Evolutionary conservation across 2,329 filamentous ascomycete genomes (phyloP).

Genomic region (Seiridium cupressi): DNA sequence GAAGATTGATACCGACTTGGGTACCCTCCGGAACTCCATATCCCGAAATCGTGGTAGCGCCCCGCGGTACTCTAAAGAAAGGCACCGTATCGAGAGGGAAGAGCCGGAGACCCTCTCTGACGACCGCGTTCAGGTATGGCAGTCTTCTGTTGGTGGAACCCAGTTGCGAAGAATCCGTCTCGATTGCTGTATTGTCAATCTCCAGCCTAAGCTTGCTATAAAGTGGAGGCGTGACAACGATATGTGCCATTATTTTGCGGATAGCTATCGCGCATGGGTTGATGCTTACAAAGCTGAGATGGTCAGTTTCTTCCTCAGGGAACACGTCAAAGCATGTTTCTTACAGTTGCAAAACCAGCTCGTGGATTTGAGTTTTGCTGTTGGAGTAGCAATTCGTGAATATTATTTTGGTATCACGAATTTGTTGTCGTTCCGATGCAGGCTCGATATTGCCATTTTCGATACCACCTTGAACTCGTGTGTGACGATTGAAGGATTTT

Average conservation of each 20-base stretch:
- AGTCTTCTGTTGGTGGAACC: slow-evolving; percentile 12
- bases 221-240: slow-evolving; percentile 8
- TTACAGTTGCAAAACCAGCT: neutral
- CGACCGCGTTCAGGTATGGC: slow-evolving; percentile 34
- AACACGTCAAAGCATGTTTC: neutral
- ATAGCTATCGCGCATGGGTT: slow-evolving; percentile 9
- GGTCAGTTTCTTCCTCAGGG: neutral
- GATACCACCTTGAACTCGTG: too few species aligned
- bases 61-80: slow-evolving; percentile 26
- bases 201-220: slow-evolving; percentile 13
- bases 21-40: slow-evolving; percentile 36
- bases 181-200: slow-evolving; percentile 8
- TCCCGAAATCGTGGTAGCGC: slow-evolving; percentile 20
- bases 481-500: too few species aligned
- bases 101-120: slow-evolving; percentile 37
- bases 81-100: slow-evolving; percentile 32
- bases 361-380: too few species aligned
- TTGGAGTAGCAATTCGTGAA: too few species aligned
- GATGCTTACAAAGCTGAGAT: slow-evolving; percentile 10
- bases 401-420: too few species aligned
- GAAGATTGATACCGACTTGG: slow-evolving; percentile 35
- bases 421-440: too few species aligned
- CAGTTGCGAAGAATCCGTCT: neutral
- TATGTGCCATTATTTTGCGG: slow-evolving; percentile 6
- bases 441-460: too few species aligned